A percentile compares a stretch with the other conserved stretches of the same genome.
phyloP scores from a whole-genome alignment of 805 yeast species.

The Kodamaea leandrae region DNA sequence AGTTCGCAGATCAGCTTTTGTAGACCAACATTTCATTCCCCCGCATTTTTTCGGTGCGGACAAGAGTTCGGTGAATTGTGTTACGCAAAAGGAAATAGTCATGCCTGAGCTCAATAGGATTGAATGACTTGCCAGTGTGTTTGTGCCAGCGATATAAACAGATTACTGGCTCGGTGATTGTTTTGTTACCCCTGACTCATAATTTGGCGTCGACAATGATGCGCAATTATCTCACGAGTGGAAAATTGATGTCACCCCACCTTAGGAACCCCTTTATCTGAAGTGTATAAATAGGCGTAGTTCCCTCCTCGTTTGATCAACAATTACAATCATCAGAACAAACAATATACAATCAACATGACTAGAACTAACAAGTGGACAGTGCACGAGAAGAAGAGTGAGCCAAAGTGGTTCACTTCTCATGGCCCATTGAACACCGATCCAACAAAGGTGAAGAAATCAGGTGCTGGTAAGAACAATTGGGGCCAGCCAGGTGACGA shows the following conservation, averaged over 20 bases:
- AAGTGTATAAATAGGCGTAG: conserved; percentile 6
- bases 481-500: conserved; percentile 89
- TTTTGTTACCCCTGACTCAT: neutral
- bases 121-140: neutral
- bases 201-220: neutral
- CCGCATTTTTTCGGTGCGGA: conserved; percentile 4
- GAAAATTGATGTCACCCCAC: neutral
- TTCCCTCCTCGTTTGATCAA: neutral
- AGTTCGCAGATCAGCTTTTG: too few species aligned
- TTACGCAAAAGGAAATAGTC: neutral
- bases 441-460: conserved; percentile 76
- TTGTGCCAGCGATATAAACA: neutral
- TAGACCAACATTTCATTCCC: too few species aligned
- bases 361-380: conserved; percentile 81
- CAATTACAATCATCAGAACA: conserved; percentile 1
- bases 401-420: conserved; percentile 76
- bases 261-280: neutral
- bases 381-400: conserved; percentile 55
- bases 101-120: neutral
- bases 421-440: conserved; percentile 65
- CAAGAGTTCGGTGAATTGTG: neutral
- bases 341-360: conserved; percentile 38
- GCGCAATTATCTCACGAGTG: neutral
- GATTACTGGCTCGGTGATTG: neutral
- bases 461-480: conserved; percentile 82